A percentile compares a stretch with the other conserved stretches of the same genome.
Conservation (phyloP, 2,329 filamentous ascomycete species). For the Xylaria sp. region DNA sequence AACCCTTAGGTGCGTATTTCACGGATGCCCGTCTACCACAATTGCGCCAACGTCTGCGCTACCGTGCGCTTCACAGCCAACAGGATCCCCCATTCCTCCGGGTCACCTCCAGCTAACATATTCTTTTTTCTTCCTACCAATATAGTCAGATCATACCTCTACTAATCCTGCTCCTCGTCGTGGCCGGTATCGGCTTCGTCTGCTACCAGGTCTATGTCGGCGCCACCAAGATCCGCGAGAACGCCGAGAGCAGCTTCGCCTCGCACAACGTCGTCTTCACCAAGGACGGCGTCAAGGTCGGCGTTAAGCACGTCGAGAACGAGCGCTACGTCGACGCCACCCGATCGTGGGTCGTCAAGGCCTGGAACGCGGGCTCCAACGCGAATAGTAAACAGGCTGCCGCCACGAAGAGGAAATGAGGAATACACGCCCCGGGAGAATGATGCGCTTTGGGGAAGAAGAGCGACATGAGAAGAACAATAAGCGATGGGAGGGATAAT, state of each 20-base stretch:
- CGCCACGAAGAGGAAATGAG: constrained; percentile 29
- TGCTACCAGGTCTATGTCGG: constrained; percentile 79
- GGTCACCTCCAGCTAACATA: constrained; percentile 13
- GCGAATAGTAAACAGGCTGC: constrained; percentile 42
- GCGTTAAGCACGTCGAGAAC: constrained; percentile 72
- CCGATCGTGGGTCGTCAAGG: constrained; percentile 74
- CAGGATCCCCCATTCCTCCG: not conserved
- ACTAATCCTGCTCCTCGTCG: constrained; percentile 68
- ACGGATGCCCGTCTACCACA: not conserved
- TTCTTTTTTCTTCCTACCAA: constrained; percentile 23
- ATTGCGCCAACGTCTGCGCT: constrained; percentile 5
- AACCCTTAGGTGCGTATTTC: constrained; percentile 41
- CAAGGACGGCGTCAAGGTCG: constrained; percentile 78
- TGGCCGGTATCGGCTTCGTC: constrained; percentile 70
- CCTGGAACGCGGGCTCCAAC: constrained; percentile 65
- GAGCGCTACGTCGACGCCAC: constrained; percentile 80
- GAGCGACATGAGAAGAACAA: not conserved
- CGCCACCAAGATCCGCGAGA: constrained; percentile 71
- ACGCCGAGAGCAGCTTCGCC: constrained; percentile 76
- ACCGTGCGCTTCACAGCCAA: not conserved
- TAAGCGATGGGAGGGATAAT: not conserved
- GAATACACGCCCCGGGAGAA: not conserved
- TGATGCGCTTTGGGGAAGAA: not conserved
- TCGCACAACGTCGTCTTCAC: constrained; percentile 80
- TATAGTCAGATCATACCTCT: constrained; percentile 73